Base-by-base conservation (phyloP, 2,329 filamentous ascomycete genomes). In the Bipolaris cookei region DNA sequence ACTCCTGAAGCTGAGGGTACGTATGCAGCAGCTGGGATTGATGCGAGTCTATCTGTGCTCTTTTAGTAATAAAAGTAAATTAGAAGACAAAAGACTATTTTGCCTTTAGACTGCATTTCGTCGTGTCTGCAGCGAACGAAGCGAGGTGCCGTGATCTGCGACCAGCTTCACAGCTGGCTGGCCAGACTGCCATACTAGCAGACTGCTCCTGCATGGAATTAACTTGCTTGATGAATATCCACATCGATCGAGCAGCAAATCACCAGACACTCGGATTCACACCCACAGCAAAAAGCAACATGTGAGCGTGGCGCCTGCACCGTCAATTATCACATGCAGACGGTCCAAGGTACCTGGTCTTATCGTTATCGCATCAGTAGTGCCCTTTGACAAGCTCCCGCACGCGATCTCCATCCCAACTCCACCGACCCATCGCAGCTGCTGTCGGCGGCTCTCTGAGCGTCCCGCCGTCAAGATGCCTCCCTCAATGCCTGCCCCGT, bases 401-500 rank as follows among this genome's bases (percentile, higher is more conserved):
- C 53, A 38, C 54, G 55, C 54, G 37, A 51, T 46, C 56, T 51
- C 54, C 59, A 56, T 51, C 47, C 20, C 48, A 56, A 48, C 37
- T 54, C 23, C 30, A 35, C 42, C 23, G 25, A 42, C 44, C 50
- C 54, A 43, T 54, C 49, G 49, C 32, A 43, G 39, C 49, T 44
- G 35, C 43, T 21, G 54, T 32, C 34, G 39, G 30, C 34, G 28
- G 47, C 45, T 30, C 39, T 30, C 39, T 41, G 21, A 23, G 51
- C 41, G 46, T 38, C 45, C 18, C 23, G 46, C 38, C 30, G 55
- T 60, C 59, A 70, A 54, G 28, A 76, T 78, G 76, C 75, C 77
- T 42, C 62, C 72, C 41, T 73, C 76, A 38, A 77, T 77, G 68
- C 64, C 79, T 66, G 54, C 74, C 61, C 73, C 76, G 45, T 73